Percentiles rank a stretch among this genome's conserved stretches.
These are phyloP conservation scores for Rhizophlyctis rosea DNA, from an alignment of 192 early-diverging fungal species.

Conservation along the genomic window DNA sequence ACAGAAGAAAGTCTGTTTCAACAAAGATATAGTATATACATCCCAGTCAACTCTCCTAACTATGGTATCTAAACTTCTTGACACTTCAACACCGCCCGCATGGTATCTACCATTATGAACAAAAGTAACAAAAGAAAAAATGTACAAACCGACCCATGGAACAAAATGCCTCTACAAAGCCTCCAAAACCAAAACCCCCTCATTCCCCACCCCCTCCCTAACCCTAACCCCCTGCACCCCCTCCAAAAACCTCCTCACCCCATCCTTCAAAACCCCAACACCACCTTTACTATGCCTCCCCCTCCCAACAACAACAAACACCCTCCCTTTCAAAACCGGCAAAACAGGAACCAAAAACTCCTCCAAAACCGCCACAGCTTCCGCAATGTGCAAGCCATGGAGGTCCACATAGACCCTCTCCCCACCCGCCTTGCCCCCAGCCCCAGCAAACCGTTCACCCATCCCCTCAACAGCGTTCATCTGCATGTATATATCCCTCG, in stretches of 20 bases:
- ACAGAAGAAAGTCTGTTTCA: no score
- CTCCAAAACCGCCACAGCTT: not conserved
- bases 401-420: not conserved
- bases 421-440: not conserved
- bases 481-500: not conserved
- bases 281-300: not conserved
- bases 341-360: constrained; percentile 4
- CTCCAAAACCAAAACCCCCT: not conserved
- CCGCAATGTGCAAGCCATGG: constrained; percentile 1
- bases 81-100: no score
- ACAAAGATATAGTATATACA: no score
- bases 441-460: no score
- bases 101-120: no score
- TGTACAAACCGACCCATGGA: no score
- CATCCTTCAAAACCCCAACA: not conserved
- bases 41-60: no score
- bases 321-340: not conserved
- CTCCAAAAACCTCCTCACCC: constrained; percentile 1
- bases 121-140: no score
- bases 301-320: not conserved
- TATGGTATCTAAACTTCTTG: no score
- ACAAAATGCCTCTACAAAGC: no score
- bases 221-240: not conserved
- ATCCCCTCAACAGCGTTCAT: no score
- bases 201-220: not conserved